Base-by-base conservation (phyloP, 345 rosid genomes). In the Eucalyptus pauciflora region DNA sequence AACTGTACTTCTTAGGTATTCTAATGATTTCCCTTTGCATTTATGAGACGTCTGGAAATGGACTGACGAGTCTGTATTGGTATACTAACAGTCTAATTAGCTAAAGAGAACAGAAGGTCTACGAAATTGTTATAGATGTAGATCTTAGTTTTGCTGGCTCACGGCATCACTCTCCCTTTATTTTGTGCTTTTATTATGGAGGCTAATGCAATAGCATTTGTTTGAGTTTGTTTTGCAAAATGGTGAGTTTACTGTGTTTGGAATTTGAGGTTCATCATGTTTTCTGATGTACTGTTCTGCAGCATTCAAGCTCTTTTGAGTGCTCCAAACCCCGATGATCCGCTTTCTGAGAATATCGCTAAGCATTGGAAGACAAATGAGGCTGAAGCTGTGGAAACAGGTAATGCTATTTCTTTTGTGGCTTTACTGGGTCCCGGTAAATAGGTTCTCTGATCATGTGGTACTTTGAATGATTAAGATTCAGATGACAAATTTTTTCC, bases 341-440 rank as follows among this genome's bases (percentile, higher is more conserved):
- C 96, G 13, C 95, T 94, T 45, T 92, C 95, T 7, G 96, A 94
- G 92, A 94, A 94, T 91, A 93, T 94, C 31, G 96, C 96, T 16
- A 94, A 94, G 94, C 96, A 94, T 88, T 94, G 96, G 96, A 94
- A 94, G 90, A 89, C 95, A 4, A 92, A 94, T 52, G 96, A 94
- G 88, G 93, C 89, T 15, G 96, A 94, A 90, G 96, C 96, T 86
- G 96, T 94, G 43, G 96, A 93, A 92, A 94, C 96, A 49, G 96
- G 96, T 93, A 89, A 87, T 8, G 13, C 31, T 25, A 45, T 4
- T 29, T 33, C 62, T 87, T 10, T 8, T 27, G 58, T 56, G 13
- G 50, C 43, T 86, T 86, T 86, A 12, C 50, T 3, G 3, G 48
- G 37, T 50, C 48, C 7, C 6, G 16, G 50, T 33, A 10, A 10